These are phyloP conservation scores for Tylopilus sp. DNA, from an alignment of 768 basidiomycete genomes.

Conservation along the genomic window DNA sequence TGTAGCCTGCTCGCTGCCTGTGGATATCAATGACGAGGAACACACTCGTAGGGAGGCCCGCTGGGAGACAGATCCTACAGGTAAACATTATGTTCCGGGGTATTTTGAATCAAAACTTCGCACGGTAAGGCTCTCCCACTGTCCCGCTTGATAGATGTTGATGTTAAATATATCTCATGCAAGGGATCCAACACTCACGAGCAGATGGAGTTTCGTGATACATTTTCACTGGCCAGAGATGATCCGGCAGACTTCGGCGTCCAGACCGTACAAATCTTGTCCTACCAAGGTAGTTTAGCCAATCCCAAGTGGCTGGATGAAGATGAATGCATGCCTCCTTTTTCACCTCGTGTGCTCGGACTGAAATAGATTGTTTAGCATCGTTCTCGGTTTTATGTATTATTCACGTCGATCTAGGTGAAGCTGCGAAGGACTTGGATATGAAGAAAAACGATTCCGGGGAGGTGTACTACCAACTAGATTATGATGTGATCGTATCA, in stretches of 20 bases:
- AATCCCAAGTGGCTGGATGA: background rate
- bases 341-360: background rate
- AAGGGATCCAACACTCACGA: background rate
- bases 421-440: background rate
- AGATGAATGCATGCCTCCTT: background rate
- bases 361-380: background rate
- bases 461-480: too few relatives aligned
- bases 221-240: too few relatives aligned
- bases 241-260: background rate
- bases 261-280: background rate
- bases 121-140: background rate
- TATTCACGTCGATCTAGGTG: background rate
- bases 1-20: background rate
- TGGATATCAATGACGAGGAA: background rate
- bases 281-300: background rate
- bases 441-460: too few relatives aligned
- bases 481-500: too few relatives aligned
- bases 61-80: background rate
- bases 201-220: background rate
- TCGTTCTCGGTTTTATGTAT: background rate
- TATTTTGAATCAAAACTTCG: background rate
- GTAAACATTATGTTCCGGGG: background rate
- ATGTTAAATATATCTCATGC: background rate
- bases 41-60: background rate
- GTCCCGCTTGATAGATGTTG: background rate